These are phyloP conservation scores for Gremmenia infestans DNA, from an alignment of 2,329 filamentous ascomycete species.

Conservation along the genomic window DNA sequence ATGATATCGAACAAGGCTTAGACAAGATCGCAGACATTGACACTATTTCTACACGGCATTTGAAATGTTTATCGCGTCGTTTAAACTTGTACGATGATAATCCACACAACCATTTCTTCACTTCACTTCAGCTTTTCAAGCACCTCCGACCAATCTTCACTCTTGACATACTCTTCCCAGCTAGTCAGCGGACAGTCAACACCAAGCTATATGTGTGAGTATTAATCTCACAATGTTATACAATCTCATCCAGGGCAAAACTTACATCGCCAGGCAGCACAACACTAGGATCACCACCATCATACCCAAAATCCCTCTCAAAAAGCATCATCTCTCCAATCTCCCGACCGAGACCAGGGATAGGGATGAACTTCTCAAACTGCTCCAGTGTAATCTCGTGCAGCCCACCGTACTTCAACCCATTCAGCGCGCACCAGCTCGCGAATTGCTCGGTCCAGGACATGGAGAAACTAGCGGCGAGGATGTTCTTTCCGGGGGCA, in stretches of 20 bases:
- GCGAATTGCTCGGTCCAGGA: conserved; percentile 16
- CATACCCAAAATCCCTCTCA: conserved; percentile 31
- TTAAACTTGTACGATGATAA: too few species aligned
- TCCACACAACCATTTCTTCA: too few species aligned
- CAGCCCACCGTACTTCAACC: conserved; percentile 11
- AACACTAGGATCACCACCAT: conserved; percentile 31
- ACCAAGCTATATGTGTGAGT: conserved; percentile 14
- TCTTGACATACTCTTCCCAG: conserved; percentile 17
- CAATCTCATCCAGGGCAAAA: not conserved
- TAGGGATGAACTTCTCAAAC: conserved; percentile 26
- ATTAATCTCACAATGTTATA: not conserved
- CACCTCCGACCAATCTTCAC: conserved; percentile 21
- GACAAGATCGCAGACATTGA: too few species aligned
- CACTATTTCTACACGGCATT: too few species aligned
- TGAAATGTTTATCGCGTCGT: too few species aligned
- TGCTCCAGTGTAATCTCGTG: conserved; percentile 14
- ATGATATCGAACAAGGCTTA: too few species aligned
- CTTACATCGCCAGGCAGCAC: conserved; percentile 26
- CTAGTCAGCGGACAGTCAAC: conserved; percentile 13
- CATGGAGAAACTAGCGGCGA: conserved; percentile 9
- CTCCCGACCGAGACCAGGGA: conserved; percentile 24
- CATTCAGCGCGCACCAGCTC: conserved; percentile 15
- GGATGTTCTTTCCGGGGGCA: conserved; percentile 19
- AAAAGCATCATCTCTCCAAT: conserved; percentile 33
- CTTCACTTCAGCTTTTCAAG: not conserved